These are phyloP conservation scores for Rhodotorula paludigena DNA, from an alignment of 768 basidiomycete genomes.

Conservation along the genomic window DNA sequence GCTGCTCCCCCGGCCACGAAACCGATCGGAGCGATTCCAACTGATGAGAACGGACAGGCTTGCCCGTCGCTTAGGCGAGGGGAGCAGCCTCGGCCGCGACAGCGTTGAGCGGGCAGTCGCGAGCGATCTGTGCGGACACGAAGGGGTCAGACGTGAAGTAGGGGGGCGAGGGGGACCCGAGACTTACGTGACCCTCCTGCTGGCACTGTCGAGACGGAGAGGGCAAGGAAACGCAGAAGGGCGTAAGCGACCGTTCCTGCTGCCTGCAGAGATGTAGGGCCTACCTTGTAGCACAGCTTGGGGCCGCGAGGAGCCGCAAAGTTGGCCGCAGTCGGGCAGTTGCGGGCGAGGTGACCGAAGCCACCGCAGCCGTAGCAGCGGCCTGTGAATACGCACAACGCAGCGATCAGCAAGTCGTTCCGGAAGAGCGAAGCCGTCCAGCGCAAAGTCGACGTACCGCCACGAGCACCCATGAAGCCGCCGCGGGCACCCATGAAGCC, in stretches of 20 bases:
- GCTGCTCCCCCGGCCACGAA: no score
- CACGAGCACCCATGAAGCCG: conserved; percentile 9
- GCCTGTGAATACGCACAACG: background rate
- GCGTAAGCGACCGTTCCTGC: background rate
- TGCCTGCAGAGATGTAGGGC: background rate
- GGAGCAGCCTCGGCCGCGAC: conserved; percentile 18
- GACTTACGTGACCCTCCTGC: conserved; percentile 31
- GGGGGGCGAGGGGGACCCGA: background rate
- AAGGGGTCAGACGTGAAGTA: background rate
- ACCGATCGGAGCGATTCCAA: no score
- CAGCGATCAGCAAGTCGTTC: background rate
- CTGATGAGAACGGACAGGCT: background rate
- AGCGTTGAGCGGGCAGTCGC: conserved; percentile 30
- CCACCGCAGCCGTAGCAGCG: conserved; percentile 34
- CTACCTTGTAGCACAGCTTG: conserved; percentile 22
- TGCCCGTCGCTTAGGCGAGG: conserved; percentile 7
- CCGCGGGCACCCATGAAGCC: conserved; percentile 22
- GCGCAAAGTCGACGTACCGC: background rate
- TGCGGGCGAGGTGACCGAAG: conserved; percentile 17
- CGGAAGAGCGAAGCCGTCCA: background rate
- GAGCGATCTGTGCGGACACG: conserved; percentile 15
- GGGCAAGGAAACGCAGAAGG: no score
- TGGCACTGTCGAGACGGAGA: conserved; percentile 4
- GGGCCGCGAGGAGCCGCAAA: background rate
- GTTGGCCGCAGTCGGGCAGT: conserved; percentile 16